A percentile compares a stretch with the other conserved stretches of the same genome.
Conservation (phyloP, 2,329 filamentous ascomycete genomes). For the Monilinia polystroma region DNA sequence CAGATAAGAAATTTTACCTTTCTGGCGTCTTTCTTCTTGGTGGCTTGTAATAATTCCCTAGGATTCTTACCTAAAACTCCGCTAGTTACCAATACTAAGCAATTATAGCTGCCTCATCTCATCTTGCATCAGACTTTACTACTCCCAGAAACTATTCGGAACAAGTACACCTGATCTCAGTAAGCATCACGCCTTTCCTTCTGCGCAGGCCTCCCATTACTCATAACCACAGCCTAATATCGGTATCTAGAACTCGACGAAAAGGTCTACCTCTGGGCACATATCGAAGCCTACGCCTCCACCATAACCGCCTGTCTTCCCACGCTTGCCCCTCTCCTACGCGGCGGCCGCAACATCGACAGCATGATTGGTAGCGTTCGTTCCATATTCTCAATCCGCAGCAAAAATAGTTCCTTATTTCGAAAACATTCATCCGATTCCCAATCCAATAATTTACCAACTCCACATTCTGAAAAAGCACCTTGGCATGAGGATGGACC, state of each 20-base stretch:
- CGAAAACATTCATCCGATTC: slow-evolving; percentile 3
- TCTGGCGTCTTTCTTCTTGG: not conserved
- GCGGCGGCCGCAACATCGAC: slow-evolving; percentile 7
- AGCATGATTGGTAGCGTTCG: slow-evolving; percentile 10
- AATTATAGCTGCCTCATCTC: slow-evolving; percentile 16
- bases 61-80: accelerated
- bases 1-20: not conserved
- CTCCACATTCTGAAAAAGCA: not conserved
- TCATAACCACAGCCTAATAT: not conserved
- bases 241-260: not conserved
- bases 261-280: slow-evolving; percentile 18
- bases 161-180: slow-evolving; percentile 15
- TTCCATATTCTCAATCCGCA: slow-evolving; percentile 11
- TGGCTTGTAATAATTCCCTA: not conserved
- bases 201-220: not conserved
- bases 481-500: slow-evolving; percentile 10
- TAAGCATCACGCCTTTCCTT: not conserved
- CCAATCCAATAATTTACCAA: not conserved
- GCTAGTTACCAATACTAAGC: not conserved
- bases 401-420: not conserved
- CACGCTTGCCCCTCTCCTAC: slow-evolving; percentile 14
- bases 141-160: slow-evolving; percentile 15
- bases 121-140: slow-evolving; percentile 14
- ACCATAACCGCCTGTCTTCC: slow-evolving; percentile 16
- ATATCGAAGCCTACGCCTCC: slow-evolving; percentile 11